Conservation (phyloP, 2,329 filamentous ascomycete species). For the Talaromyces sp. region DNA sequence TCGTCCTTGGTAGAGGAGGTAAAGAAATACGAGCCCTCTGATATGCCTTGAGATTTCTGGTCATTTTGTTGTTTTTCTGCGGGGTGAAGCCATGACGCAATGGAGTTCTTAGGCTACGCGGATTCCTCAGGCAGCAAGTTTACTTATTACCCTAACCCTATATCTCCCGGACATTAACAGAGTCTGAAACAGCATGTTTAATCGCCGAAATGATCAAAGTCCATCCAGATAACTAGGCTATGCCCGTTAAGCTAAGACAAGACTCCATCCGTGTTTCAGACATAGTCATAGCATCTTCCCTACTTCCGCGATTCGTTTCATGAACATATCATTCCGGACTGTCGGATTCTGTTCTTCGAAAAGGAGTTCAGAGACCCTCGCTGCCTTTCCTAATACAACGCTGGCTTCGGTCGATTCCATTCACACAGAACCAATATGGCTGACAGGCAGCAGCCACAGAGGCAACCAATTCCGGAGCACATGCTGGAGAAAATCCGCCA, state of each 20-base stretch:
- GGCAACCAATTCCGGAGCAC: constrained; percentile 1
- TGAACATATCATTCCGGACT: not conserved
- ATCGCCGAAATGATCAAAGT: not conserved
- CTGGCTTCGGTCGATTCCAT: not conserved
- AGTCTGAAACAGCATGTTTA: not conserved
- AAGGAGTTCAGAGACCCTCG: too few species aligned
- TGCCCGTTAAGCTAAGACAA: too few species aligned
- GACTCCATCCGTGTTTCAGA: not conserved
- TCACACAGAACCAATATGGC: not conserved
- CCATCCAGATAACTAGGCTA: not conserved
- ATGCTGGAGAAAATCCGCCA: not conserved
- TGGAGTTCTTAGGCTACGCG: not conserved
- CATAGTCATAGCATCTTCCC: not conserved
- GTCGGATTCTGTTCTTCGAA: not conserved
- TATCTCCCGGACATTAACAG: too few species aligned
- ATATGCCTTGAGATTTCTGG: not conserved
- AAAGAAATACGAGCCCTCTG: not conserved
- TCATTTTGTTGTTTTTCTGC: constrained; percentile 5
- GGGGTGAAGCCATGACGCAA: constrained; percentile 4
- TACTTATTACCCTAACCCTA: too few species aligned
- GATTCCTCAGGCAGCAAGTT: too few species aligned
- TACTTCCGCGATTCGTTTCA: not conserved
- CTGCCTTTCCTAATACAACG: not conserved
- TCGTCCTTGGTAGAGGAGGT: not conserved
- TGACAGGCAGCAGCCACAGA: not conserved